Conservation (phyloP, 345 rosid species). For the Arabis alpina region DNA sequence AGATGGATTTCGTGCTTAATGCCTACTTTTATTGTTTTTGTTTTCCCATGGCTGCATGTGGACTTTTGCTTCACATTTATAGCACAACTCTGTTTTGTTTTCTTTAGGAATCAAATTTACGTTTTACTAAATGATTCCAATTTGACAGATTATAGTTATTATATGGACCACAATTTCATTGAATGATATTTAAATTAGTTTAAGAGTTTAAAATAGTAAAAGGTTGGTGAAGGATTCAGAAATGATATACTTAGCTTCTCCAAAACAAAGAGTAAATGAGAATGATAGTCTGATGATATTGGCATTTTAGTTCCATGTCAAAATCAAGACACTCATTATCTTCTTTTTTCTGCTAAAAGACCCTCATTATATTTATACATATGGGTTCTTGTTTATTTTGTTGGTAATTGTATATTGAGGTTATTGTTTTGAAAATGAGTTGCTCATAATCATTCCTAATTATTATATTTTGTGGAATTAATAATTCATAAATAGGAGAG, state of each 20-base stretch:
- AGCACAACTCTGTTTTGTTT: slow-evolving; percentile 1
- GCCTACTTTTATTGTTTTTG: slow-evolving; percentile 30
- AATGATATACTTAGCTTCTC: slow-evolving; percentile 10
- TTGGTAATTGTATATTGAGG: slow-evolving; percentile 35
- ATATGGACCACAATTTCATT: slow-evolving; percentile 9
- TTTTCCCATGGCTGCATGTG: slow-evolving; percentile 52
- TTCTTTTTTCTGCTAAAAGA: slow-evolving; percentile 28
- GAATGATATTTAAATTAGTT: slow-evolving; percentile 19
- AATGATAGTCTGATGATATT: slow-evolving; percentile 33
- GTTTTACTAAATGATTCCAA: background rate
- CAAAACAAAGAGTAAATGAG: slow-evolving; percentile 26
- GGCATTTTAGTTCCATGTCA: slow-evolving; percentile 77
- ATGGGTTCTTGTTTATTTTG: background rate
- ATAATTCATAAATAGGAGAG: background rate
- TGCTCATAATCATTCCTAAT: slow-evolving; percentile 7
- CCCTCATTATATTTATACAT: slow-evolving; percentile 30
- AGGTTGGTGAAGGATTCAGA: slow-evolving; percentile 34
- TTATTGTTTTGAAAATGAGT: slow-evolving; percentile 41
- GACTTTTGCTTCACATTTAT: slow-evolving; percentile 50
- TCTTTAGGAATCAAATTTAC: slow-evolving; percentile 1
- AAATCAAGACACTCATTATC: slow-evolving; percentile 53
- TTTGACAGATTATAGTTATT: slow-evolving; percentile 3
- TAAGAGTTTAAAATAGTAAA: slow-evolving; percentile 21
- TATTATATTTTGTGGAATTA: background rate
- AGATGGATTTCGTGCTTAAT: slow-evolving; percentile 44